Evolutionary conservation across 805 yeast genomes (phyloP), one percentile per base, ranked within the genome.

Genomic region (Ogataea pilisensis): DNA sequence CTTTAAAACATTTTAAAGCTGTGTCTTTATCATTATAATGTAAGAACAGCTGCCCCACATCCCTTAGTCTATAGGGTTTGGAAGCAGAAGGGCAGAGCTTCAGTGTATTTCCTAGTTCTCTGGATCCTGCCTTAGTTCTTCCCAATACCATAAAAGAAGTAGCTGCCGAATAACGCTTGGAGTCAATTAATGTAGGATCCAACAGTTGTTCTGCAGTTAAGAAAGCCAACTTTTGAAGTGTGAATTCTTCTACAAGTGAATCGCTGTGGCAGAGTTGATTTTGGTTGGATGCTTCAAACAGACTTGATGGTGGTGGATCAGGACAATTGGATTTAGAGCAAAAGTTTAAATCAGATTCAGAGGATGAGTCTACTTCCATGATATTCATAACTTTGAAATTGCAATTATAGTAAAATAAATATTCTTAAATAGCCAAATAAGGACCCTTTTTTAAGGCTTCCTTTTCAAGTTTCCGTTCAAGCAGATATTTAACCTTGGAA

Each of bases 201-300:
- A 50, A 32, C 16, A 48, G 42, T 12, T 31, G 22, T 5, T 28
- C 14, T 12, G 55, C 35, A 12, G 41, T 19, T 14, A 46, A 16
- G 2, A 29, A 31, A 12, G 22, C 32, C 2, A 50, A 30, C 12
- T 44, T 29, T n/a, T 46, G 34, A 29, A 39, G 38, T 3, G 54
- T 52, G 38, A 44, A 48, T 31, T 48, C 49, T n/a, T 42, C 34
- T 19, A 48, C 49, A 16, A 48, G 45, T 17, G 39, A 34, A 14
- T 25, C 24, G 19, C 39, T 48, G 25, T 49, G 49, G 24, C 41
- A 33, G 14, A 39, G 44, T 12, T 37, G 37, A 16, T 42, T 47
- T 24, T 49, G 54, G 24, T 49, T 49, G 13, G 54, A 49, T 20
- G 46, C 44, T 7, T 49, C 44, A 13, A 49, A 45, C 17, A 47